Evolutionary conservation across 2,329 filamentous ascomycete genomes (phyloP), one percentile per base, ranked within the genome.

Genomic region (Talaromyces sp.): DNA sequence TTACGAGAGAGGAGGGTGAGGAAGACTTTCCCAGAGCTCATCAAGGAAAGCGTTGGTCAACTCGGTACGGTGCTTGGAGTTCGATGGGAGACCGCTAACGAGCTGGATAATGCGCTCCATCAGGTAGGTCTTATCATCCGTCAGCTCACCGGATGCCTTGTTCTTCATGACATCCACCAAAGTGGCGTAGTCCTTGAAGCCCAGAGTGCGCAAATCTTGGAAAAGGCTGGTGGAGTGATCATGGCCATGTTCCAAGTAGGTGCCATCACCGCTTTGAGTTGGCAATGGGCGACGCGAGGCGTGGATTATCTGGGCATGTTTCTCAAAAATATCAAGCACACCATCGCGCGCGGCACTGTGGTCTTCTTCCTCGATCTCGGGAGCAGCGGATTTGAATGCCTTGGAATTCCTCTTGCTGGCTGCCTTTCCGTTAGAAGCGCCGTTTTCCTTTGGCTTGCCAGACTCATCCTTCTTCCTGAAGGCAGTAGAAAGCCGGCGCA

Each of bases 61-160:
- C 57, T 86, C 77, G 49, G 82, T 78, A 10, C 88, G 81, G 28
- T 83, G 80, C 67, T 83, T 84, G 1, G 88, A 91, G 59, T 82
- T 78, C 56, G 82, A 75, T 0, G 87, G 88, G 36, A 92, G 78
- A 33, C 82, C 83, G 13, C 87, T 82, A 5, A 91, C 88, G 17
- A 92, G 79, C 77, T 88, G 60, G 56, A 92, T 91, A 5, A 88
- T 81, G 8, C 85, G 81, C 73, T 92, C 89, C 85, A 92, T 90
- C 52, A 91, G 78, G 81, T 91, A 89, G 1, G 87, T 89, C 76
- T 89, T 90, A 77, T 93, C 91, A 68, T 93, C 87, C 5, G 85
- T 75, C 11, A 88, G 79, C 55, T 84, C 81, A 1, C 88, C 87
- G 66, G 84, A 87, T 33, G 87, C 73, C 73, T 90, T 87, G 63